These are phyloP conservation scores for Edaphochlamys debaryana DNA, from an alignment of 139 green algal species.

Conservation along the genomic window DNA sequence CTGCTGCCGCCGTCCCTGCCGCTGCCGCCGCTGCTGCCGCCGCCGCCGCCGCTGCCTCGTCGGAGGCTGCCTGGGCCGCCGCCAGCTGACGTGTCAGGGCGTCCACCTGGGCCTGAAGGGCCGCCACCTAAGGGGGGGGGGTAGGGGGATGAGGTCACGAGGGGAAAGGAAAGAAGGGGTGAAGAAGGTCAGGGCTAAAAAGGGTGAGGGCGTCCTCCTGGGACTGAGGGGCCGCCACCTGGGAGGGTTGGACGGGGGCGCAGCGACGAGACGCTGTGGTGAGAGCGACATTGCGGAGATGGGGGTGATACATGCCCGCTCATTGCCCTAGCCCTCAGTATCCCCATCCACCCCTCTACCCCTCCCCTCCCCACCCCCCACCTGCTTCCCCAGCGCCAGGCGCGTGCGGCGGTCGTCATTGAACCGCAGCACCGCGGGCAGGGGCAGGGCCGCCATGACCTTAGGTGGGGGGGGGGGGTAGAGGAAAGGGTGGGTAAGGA, in stretches of 20 bases:
- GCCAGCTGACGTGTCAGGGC: conserved; percentile 1
- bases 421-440: conserved; percentile 69
- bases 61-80: background rate
- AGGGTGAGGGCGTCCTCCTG: too few species aligned
- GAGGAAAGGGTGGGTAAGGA: too few species aligned
- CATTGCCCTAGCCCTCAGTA: background rate
- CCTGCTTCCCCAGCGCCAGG: conserved; percentile 8
- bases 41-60: background rate
- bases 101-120: conserved; percentile 45
- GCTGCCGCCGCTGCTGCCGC: background rate
- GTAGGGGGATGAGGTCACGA: too few species aligned
- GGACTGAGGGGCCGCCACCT: too few species aligned
- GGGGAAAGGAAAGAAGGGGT: too few species aligned
- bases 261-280: too few species aligned
- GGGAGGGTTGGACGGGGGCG: too few species aligned
- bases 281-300: too few species aligned
- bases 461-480: too few species aligned
- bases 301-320: background rate
- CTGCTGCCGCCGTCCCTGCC: background rate
- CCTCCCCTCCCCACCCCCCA: background rate
- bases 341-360: background rate
- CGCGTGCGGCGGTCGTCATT: conserved; percentile 53
- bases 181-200: too few species aligned
- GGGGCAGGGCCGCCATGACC: conserved; percentile 55
- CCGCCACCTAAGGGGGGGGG: conserved; percentile 6